Conservation (phyloP, 345 rosid species). For the Physaria fendleri region DNA sequence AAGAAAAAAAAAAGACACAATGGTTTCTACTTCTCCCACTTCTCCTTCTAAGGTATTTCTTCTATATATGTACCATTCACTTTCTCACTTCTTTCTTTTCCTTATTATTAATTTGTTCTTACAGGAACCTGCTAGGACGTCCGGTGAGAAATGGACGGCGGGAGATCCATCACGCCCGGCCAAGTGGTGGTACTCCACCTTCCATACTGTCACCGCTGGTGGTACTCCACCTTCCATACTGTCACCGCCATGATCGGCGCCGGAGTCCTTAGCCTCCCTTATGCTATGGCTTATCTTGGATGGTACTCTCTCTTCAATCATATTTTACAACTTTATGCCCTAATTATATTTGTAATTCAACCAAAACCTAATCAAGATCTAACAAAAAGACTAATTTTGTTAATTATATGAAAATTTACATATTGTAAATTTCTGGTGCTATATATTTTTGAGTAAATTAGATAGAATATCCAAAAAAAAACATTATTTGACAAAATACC, state of each 20-base stretch:
- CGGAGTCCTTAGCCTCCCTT: conserved; percentile 90
- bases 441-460: no score
- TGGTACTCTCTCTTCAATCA: conserved; percentile 41
- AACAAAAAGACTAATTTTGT: not conserved
- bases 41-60: conserved; percentile 41
- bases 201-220: conserved; percentile 96
- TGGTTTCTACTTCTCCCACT: conserved; percentile 57
- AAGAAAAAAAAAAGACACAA: not conserved
- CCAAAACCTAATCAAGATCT: not conserved
- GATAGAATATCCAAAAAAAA: no score
- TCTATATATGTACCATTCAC: not conserved
- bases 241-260: conserved; percentile 99
- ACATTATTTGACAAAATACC: no score
- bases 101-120: not conserved
- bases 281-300: conserved; percentile 96
- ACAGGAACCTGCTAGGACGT: conserved; percentile 40
- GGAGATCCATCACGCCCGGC: conserved; percentile 59
- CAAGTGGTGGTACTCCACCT: conserved; percentile 98
- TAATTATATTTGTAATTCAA: not conserved
- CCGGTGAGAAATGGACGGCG: conserved; percentile 52
- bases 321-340: not conserved
- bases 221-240: conserved; percentile 90
- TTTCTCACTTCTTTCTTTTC: not conserved
- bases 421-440: no score
- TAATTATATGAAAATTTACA: no score